phyloP scores from a whole-genome alignment of 1,139 yeast genomes.

The Pichia kudriavzevii region DNA sequence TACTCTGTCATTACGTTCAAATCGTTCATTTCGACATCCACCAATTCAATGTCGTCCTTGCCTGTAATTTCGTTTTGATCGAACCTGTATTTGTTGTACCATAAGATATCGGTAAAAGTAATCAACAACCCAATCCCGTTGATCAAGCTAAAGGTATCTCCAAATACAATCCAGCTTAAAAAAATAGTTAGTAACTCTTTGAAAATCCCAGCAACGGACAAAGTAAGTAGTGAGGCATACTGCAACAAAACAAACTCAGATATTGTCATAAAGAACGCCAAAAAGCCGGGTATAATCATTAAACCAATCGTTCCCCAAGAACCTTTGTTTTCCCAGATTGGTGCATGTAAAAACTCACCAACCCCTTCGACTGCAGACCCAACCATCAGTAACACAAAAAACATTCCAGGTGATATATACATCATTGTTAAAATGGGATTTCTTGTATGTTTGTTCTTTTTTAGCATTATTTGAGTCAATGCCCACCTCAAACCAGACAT shows the following conservation, averaged over 20 bases:
- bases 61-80: constrained; percentile 24
- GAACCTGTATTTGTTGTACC: constrained; percentile 68
- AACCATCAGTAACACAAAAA: constrained; percentile 46
- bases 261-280: constrained; percentile 86
- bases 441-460: constrained; percentile 47
- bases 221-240: constrained; percentile 76
- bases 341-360: constrained; percentile 40
- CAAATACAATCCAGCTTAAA: constrained; percentile 62
- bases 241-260: constrained; percentile 81
- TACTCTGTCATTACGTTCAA: no score
- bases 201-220: constrained; percentile 86
- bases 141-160: constrained; percentile 59
- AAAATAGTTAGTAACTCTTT: constrained; percentile 82
- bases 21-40: constrained; percentile 16
- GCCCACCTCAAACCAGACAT: constrained; percentile 95
- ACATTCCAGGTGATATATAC: constrained; percentile 82
- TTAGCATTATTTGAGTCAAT: constrained; percentile 73
- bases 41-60: constrained; percentile 14
- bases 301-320: constrained; percentile 45
- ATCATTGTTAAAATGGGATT: constrained; percentile 87
- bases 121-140: constrained; percentile 70
- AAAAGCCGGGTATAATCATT: constrained; percentile 70
- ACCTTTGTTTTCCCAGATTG: constrained; percentile 60
- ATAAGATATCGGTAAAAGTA: constrained; percentile 70
- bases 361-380: constrained; percentile 67